Evolutionary conservation across 106 monocot species (phyloP).

Genomic region (Dendrobium nobile): DNA sequence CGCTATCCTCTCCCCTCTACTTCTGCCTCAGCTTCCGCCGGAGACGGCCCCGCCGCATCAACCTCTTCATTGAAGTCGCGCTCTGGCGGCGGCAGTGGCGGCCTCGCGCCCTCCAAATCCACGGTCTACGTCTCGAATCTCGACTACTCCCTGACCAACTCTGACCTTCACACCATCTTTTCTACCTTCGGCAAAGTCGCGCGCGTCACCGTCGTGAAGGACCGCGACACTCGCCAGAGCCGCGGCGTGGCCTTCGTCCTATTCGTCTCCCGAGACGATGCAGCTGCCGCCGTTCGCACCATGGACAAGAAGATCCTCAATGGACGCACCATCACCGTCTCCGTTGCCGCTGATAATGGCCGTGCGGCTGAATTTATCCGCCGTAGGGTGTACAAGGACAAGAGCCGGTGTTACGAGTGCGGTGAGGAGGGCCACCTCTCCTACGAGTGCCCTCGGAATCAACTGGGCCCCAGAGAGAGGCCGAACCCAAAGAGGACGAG

Average conservation of each 20-base stretch:
- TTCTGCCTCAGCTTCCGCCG: conserved; percentile 22
- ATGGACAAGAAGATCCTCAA: conserved; percentile 82
- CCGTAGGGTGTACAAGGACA: conserved; percentile 76
- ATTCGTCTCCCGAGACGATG: conserved; percentile 84
- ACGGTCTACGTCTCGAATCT: conserved; percentile 91
- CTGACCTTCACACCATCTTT: conserved; percentile 95
- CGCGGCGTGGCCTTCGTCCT: conserved; percentile 97
- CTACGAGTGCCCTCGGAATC: conserved; percentile 82
- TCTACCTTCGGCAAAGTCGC: conserved; percentile 96
- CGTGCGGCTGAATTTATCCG: conserved; percentile 85
- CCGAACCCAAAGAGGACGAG: conserved; percentile 44
- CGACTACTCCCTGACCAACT: conserved; percentile 85
- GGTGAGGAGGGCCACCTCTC: conserved; percentile 88
- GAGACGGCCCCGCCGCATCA: neutral
- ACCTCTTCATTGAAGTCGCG: neutral
- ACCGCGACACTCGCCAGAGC: conserved; percentile 53
- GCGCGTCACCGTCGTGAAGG: conserved; percentile 89
- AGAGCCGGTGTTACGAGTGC: conserved; percentile 94
- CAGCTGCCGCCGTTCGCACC: conserved; percentile 39
- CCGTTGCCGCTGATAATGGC: conserved; percentile 90
- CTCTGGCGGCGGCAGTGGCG: conserved; percentile 45
- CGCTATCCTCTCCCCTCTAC: conserved; percentile 54
- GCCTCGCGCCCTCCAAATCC: conserved; percentile 90
- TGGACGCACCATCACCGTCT: conserved; percentile 63
- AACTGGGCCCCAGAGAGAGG: conserved; percentile 73